Conservation (phyloP, 1,139 yeast species). For the Kodamaea derodonti region DNA sequence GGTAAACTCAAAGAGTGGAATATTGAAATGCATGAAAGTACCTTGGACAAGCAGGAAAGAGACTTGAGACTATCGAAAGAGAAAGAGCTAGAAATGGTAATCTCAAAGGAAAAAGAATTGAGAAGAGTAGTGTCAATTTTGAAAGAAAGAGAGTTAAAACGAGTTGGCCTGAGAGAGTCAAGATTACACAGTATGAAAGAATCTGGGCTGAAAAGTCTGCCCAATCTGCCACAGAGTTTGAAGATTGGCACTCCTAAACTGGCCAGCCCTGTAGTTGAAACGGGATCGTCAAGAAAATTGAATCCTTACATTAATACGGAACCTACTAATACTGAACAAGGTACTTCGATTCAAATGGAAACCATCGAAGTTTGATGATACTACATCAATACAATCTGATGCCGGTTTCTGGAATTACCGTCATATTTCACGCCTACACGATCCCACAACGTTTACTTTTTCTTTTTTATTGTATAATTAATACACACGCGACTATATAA, state of each 20-base stretch:
- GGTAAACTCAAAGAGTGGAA: slow-evolving; percentile 12
- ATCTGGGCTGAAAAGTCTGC: neutral
- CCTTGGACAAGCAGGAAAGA: neutral
- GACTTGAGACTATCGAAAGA: neutral
- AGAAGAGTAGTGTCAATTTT: neutral
- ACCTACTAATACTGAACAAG: too few species aligned
- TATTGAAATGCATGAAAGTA: slow-evolving; percentile 2
- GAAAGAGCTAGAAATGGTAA: neutral
- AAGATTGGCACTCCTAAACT: neutral
- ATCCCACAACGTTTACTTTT: too few species aligned
- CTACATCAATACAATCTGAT: too few species aligned
- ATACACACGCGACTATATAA: slow-evolving; percentile 1
- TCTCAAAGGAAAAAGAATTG: neutral
- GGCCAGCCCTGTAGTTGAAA: too few species aligned
- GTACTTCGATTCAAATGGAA: too few species aligned
- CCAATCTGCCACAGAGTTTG: neutral
- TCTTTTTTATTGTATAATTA: too few species aligned
- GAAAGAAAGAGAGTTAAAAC: neutral
- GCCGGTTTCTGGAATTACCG: too few species aligned
- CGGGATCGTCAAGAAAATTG: too few species aligned
- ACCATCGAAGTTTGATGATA: too few species aligned
- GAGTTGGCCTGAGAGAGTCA: neutral
- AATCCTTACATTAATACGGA: too few species aligned
- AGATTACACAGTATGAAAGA: neutral
- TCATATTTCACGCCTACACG: too few species aligned